These are phyloP conservation scores for Paramecium tetraurelia DNA, from an alignment of 73 alveolate species.

Conservation along the genomic window DNA sequence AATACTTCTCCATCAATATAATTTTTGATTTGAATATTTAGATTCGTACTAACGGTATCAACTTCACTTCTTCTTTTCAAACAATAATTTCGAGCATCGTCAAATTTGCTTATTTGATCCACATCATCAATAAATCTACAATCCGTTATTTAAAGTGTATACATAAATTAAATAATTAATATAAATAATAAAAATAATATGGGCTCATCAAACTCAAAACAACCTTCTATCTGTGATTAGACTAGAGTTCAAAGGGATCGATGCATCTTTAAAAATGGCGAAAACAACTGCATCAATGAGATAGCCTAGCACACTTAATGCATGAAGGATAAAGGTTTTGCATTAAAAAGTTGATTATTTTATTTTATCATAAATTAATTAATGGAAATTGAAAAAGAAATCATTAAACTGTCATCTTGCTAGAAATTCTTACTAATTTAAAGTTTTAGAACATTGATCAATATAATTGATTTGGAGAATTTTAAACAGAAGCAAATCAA, in stretches of 20 bases:
- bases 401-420: not conserved
- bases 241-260: constrained; percentile 64
- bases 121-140: not conserved
- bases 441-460: constrained; percentile 14
- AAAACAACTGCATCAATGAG: constrained; percentile 52
- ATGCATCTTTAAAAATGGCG: constrained; percentile 67
- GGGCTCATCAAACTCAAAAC: not conserved
- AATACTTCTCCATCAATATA: not conserved
- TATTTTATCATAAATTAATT: not conserved
- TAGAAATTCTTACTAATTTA: not conserved
- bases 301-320: constrained; percentile 58
- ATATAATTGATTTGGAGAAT: not conserved
- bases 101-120: not conserved
- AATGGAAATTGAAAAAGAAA: constrained; percentile 25
- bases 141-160: not conserved
- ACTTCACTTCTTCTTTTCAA: not conserved
- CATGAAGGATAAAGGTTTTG: constrained; percentile 51
- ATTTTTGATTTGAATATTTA: not conserved
- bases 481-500: not conserved
- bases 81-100: not conserved
- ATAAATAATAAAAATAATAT: not conserved
- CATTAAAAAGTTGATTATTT: not conserved
- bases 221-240: constrained; percentile 29
- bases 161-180: not conserved
- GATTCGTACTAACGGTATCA: not conserved